phyloP scores from a whole-genome alignment of 768 basidiomycete species.

The Nidularia sp. region DNA sequence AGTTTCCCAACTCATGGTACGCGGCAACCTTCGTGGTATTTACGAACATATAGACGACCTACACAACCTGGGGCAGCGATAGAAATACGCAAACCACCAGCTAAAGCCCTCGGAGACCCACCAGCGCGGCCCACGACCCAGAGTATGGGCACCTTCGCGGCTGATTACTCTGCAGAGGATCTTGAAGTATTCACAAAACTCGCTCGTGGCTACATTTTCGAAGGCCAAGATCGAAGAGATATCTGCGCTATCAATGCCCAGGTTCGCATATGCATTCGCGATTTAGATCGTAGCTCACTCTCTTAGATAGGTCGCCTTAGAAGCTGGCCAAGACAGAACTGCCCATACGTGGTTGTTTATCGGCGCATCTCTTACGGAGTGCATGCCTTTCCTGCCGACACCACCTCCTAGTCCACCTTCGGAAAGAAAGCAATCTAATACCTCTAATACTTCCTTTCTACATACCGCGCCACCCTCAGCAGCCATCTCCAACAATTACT shows the following conservation, averaged over 20 bases:
- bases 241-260: conserved; percentile 63
- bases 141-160: conserved; percentile 48
- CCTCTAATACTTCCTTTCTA: not conserved
- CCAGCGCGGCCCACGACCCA: conserved; percentile 49
- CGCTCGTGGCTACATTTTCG: conserved; percentile 61
- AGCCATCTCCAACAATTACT: no score
- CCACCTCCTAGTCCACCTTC: not conserved
- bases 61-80: conserved; percentile 26
- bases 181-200: conserved; percentile 49
- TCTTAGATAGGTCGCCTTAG: conserved; percentile 46
- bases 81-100: conserved; percentile 23
- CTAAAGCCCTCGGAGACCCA: conserved; percentile 61
- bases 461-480: not conserved
- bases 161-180: conserved; percentile 31
- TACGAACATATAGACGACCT: conserved; percentile 27
- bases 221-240: conserved; percentile 36
- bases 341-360: conserved; percentile 70
- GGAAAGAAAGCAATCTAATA: not conserved
- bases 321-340: conserved; percentile 48
- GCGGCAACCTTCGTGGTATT: conserved; percentile 1
- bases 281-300: not conserved
- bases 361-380: conserved; percentile 48
- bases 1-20: conserved; percentile 13
- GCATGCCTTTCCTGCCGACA: conserved; percentile 25
- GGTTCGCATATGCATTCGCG: conserved; percentile 15